Base-by-base conservation (phyloP, 371 early-diverging fungal genomes). In the Catenaria anguillulae region DNA sequence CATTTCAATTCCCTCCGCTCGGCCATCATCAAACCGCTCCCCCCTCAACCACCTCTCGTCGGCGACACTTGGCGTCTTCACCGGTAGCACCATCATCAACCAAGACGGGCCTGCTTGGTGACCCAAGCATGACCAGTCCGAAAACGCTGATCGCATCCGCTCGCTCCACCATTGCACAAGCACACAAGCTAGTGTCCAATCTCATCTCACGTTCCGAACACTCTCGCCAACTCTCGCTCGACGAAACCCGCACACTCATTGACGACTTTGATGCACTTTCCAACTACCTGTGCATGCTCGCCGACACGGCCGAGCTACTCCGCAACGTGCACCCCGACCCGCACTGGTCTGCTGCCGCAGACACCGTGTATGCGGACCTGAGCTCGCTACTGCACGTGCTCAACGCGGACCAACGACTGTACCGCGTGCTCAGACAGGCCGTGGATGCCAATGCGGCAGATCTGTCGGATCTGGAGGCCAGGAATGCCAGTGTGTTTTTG, bases 271-370 rank as follows among this genome's bases (percentile, higher is more conserved):
- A 97, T 68, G 72, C 84, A 56, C 73, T 95, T n/a, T 88, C 89
- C 35, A 93, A 96, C 69, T 77, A 84, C 0, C 72, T 96, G 24
- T 96, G 97, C 62, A 79, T 81, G 55, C 86, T 94, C 0, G 86
- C 95, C 69, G 97, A 97, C 66, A 77, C 86, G 54, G 86, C 90
- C 0, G 97, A 97, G 70, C 82, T 97, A 29, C 75, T 93, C n/a
- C 82, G 93, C 46, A 89, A 89, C 63, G 84, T 88, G 24, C 94
- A 93, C 65, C 93, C 95, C 0, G 84, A 88, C 67, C 65, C 62
- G 59, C 67, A 62, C 23, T 86, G 83, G 66, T 77, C 84, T 64
- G 74, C 77, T 42, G 85, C 83, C 1, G 94, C 96, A 4, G 87
- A 92, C 69, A 68, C 77, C 8, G 89, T 85, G 0, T 91, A 89